Conservation (phyloP, 1,284 basidiomycete species). For the Puccinia horiana region DNA sequence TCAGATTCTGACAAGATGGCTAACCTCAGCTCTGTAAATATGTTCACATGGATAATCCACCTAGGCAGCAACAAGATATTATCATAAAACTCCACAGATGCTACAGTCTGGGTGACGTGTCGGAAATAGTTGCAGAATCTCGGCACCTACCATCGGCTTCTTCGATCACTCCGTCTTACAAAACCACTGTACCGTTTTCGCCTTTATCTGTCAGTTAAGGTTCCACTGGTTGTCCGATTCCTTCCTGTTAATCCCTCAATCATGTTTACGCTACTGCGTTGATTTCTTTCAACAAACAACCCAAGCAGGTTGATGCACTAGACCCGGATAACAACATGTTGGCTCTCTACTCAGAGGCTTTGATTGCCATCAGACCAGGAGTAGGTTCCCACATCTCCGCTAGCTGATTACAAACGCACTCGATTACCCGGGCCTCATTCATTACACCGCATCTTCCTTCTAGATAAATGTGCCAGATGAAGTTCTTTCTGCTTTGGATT, state of each 20-base stretch:
- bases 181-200: conserved; percentile 63
- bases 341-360: conserved; percentile 29
- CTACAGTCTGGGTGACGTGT: conserved; percentile 67
- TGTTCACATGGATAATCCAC: conserved; percentile 58
- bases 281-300: neutral
- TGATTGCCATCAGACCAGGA: conserved; percentile 37
- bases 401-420: neutral
- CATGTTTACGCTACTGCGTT: conserved; percentile 7
- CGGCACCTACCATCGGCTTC: conserved; percentile 57
- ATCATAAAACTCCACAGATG: conserved; percentile 65
- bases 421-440: too few species aligned
- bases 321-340: conserved; percentile 37
- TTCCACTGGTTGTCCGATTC: conserved; percentile 61
- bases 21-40: conserved; percentile 38
- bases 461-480: conserved; percentile 46
- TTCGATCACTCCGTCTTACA: conserved; percentile 62
- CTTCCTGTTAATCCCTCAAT: neutral
- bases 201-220: conserved; percentile 58
- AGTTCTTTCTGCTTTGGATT: conserved; percentile 29
- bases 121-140: conserved; percentile 53
- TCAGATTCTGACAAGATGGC: conserved; percentile 48
- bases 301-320: conserved; percentile 30
- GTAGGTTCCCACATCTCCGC: neutral
- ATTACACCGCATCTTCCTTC: neutral
- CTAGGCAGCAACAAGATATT: conserved; percentile 67